A percentile compares a stretch with the other conserved stretches of the same genome.
phyloP scores from a whole-genome alignment of 371 early-diverging fungal genomes.

The Apophysomyces trapeziformis region DNA sequence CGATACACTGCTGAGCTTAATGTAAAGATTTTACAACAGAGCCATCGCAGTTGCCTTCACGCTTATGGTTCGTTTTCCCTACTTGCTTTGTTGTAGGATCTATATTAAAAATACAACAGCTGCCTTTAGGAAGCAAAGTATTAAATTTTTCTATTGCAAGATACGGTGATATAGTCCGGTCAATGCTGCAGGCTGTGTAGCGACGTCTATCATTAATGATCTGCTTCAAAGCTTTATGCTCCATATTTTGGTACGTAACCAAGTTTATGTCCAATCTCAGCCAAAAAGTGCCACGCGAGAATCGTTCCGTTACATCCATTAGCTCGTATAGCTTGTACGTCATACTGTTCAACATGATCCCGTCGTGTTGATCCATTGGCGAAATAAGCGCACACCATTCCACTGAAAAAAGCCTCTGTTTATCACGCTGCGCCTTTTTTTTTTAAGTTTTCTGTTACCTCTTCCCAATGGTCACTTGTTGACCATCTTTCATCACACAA shows the following conservation, averaged over 20 bases:
- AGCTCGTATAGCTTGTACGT: slow-evolving; percentile 18
- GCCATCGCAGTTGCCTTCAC: too few species aligned
- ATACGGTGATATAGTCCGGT: too few species aligned
- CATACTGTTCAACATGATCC: slow-evolving; percentile 22
- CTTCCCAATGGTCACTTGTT: slow-evolving; percentile 14
- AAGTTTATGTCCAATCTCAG: slow-evolving; percentile 48
- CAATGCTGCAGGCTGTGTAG: not conserved
- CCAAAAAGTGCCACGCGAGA: slow-evolving; percentile 47
- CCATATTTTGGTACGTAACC: slow-evolving; percentile 51
- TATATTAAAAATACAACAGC: too few species aligned
- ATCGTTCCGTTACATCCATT: slow-evolving; percentile 37
- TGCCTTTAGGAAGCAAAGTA: too few species aligned
- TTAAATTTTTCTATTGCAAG: too few species aligned
- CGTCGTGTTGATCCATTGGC: slow-evolving; percentile 35
- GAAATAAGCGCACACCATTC: slow-evolving; percentile 28
- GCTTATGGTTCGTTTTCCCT: too few species aligned
- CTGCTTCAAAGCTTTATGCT: slow-evolving; percentile 23
- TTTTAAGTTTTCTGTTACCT: not conserved
- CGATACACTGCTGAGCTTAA: too few species aligned
- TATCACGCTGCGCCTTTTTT: not conserved
- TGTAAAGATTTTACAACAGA: too few species aligned
- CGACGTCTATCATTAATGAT: not conserved
- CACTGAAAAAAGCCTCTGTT: not conserved
- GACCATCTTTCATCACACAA: slow-evolving; percentile 29
- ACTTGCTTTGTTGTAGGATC: too few species aligned